These are phyloP conservation scores for Laburnicola sp. DNA, from an alignment of 2,329 filamentous ascomycete genomes.

Conservation along the genomic window DNA sequence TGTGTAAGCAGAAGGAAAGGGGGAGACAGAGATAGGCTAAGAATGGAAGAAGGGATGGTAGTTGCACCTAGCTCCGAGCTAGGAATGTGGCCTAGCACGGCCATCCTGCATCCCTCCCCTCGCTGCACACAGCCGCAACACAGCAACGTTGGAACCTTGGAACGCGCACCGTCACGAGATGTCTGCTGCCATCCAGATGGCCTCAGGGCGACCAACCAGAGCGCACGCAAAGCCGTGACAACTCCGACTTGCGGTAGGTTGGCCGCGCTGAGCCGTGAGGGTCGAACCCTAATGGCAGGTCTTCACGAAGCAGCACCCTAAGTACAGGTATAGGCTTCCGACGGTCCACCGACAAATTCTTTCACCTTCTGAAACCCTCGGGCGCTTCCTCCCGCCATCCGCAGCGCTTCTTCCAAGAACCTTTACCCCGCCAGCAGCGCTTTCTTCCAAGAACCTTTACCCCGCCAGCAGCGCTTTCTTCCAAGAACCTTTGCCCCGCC, in stretches of 20 bases:
- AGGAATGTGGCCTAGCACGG: no score
- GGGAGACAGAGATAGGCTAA: no score
- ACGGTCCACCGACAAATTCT: slow-evolving; percentile 10
- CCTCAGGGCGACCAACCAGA: not conserved
- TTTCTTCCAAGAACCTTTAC: not conserved
- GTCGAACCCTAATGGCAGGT: slow-evolving; percentile 14
- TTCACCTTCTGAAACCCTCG: slow-evolving; percentile 5
- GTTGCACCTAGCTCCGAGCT: no score
- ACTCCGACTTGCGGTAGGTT: not conserved
- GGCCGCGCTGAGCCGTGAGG: slow-evolving; percentile 8
- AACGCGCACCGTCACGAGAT: no score
- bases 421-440: not conserved
- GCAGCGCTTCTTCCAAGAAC: not conserved
- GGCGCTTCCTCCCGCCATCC: not conserved
- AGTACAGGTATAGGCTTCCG: slow-evolving; percentile 18
- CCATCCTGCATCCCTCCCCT: no score
- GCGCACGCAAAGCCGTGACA: slow-evolving; percentile 1
- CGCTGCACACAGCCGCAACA: no score
- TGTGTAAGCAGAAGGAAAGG: no score
- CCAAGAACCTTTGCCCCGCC: not conserved
- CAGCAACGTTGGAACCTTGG: no score
- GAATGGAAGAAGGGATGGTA: no score
- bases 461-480: not conserved
- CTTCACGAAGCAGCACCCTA: slow-evolving; percentile 15
- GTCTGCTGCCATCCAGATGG: no score